Conservation (phyloP, 352 stramenopile species). For the Globisporangium rhizosaccharum region DNA sequence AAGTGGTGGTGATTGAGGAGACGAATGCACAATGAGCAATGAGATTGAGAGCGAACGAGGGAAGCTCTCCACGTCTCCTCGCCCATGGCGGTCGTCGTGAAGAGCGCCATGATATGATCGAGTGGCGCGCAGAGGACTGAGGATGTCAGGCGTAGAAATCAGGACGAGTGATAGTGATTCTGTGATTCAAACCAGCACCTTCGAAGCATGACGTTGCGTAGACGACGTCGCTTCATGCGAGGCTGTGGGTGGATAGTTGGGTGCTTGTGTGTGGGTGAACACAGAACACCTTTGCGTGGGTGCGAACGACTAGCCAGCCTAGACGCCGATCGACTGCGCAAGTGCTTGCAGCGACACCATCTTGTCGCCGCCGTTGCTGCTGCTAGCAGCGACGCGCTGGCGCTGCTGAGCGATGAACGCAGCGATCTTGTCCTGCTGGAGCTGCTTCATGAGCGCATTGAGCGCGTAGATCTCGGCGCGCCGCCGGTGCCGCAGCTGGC, state of each 20-base stretch:
- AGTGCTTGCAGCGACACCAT: conserved; percentile 1
- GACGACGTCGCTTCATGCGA: too few species aligned
- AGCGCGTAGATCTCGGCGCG: conserved; percentile 73
- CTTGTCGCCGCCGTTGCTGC: neutral
- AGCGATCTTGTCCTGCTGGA: conserved; percentile 64
- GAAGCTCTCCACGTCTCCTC: too few species aligned
- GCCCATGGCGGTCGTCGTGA: too few species aligned
- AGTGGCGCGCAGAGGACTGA: neutral
- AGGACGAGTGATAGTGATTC: too few species aligned
- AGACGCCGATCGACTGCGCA: conserved; percentile 22
- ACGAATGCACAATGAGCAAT: neutral
- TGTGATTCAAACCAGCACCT: too few species aligned
- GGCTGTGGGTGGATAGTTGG: too few species aligned
- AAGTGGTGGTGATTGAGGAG: neutral
- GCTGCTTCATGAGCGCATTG: conserved; percentile 50
- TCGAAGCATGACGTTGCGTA: too few species aligned
- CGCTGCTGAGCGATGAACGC: conserved; percentile 39
- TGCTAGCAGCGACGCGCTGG: conserved; percentile 9
- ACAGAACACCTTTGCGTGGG: neutral
- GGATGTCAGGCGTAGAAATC: too few species aligned
- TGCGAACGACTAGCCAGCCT: neutral
- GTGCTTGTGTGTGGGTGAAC: too few species aligned
- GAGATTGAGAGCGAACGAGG: too few species aligned
- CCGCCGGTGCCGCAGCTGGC: conserved; percentile 36
- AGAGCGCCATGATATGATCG: neutral